Evolutionary conservation across 768 basidiomycete genomes (phyloP), one percentile per base, ranked within the genome.

Genomic region (Xerocomellus intermedius): DNA sequence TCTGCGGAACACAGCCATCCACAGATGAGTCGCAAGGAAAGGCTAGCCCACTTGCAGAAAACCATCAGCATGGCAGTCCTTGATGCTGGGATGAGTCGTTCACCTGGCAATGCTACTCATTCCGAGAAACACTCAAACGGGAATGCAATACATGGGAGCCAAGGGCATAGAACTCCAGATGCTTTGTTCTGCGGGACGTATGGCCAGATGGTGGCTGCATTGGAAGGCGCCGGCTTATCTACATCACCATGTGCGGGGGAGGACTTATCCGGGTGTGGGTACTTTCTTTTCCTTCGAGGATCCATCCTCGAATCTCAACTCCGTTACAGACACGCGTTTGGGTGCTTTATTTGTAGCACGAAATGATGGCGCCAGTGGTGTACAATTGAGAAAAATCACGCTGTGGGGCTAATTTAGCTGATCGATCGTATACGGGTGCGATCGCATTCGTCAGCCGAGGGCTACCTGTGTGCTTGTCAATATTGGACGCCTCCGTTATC

Each of bases 111-210:
- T 37, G 32, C 47, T 12, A 21, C 44, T 28, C 49, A 16, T 17
- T 35, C 54, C 2, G 44, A 48, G 39, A 42, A 58, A 13, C 52
- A 30, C 32, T 46, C 43, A 1, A 33, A 37, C 17, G 52, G 47
- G 5, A 21, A 45, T 21, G 24, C 19, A 26, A n/a, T 24, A 2
- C 61, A 51, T 36, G 37, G 8, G 2, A n/a, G 26, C 35, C 53
- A 58, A 48, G 55, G 56, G 47, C 48, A 65, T 21, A 63, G 53
- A 52, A 57, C 56, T 9, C 19, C 66, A n/a, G 63, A 66, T 39
- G 65, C 74, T 28, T 59, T 78, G 48, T 78, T 74, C 58, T 69
- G 73, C 24, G 76, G 76, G 24, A 77, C 76, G 19, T 77, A 76
- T 58, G 76, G 76, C 10, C 76, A 77, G 61, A 59, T 78, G 47